A percentile compares a stretch with the other conserved stretches of the same genome.
Evolutionary conservation across 208 protist species (phyloP).

Genomic region (Trypanosoma melophagium): DNA sequence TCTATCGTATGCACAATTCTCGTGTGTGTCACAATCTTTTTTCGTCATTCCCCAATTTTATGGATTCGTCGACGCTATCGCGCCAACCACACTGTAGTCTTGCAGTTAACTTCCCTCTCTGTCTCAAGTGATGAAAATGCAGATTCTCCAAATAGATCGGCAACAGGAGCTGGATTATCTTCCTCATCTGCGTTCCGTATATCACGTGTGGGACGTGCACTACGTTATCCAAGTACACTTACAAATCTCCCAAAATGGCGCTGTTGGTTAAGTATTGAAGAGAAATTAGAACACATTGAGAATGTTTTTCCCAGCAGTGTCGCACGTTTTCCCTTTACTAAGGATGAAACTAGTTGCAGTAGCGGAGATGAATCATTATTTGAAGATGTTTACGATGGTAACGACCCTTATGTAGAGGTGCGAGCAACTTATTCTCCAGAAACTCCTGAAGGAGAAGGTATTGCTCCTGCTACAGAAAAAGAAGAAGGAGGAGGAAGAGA

Average conservation of each 20-base stretch:
- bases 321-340: too few relatives aligned
- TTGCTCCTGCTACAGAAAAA: too few relatives aligned
- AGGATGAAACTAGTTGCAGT: too few relatives aligned
- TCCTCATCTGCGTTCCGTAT: not conserved
- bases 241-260: conserved; percentile 41
- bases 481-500: not conserved
- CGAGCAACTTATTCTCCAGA: too few relatives aligned
- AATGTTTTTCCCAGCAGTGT: conserved; percentile 25
- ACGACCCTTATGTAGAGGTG: not conserved
- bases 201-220: conserved; percentile 50
- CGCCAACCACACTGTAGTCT: conserved; percentile 70
- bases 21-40: conserved; percentile 34
- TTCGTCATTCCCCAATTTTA: conserved; percentile 40
- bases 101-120: conserved; percentile 4
- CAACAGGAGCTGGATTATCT: not conserved
- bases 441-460: not conserved
- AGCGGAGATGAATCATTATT: not conserved
- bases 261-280: conserved; percentile 71
- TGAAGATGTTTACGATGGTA: not conserved
- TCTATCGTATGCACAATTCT: conserved; percentile 35
- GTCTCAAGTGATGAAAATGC: not conserved
- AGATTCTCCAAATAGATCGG: not conserved
- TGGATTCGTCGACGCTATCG: conserved; percentile 81
- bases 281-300: conserved; percentile 49
- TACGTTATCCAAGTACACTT: conserved; percentile 61